Conservation (phyloP, 257 asterid genomes). For the Linaria vulgaris region DNA sequence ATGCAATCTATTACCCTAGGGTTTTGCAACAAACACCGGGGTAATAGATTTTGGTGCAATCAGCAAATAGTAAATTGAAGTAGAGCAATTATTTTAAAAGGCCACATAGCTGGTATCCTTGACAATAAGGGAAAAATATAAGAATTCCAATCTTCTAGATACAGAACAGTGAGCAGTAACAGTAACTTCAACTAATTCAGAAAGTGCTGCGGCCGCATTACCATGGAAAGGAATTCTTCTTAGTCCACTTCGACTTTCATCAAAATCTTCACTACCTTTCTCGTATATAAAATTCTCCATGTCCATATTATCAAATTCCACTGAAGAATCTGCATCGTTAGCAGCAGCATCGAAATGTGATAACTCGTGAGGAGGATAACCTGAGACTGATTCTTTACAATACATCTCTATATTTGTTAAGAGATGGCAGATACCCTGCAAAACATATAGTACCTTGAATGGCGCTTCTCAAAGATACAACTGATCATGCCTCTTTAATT, state of each 20-base stretch:
- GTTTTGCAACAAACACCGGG: no score
- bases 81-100: conserved; percentile 2
- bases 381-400: conserved; percentile 63
- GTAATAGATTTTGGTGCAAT: no score
- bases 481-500: conserved; percentile 3
- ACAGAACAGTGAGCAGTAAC: conserved; percentile 1
- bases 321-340: conserved; percentile 44
- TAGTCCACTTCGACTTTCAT: conserved; percentile 42
- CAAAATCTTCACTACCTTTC: conserved; percentile 57
- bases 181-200: conserved; percentile 65
- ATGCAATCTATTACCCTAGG: no score
- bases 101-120: neutral
- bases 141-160: neutral
- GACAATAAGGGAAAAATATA: neutral
- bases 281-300: conserved; percentile 58
- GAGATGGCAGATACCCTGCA: conserved; percentile 88
- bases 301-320: conserved; percentile 72
- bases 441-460: conserved; percentile 17
- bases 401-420: conserved; percentile 68
- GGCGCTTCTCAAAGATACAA: conserved; percentile 13
- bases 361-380: conserved; percentile 54
- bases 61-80: no score
- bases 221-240: conserved; percentile 50
- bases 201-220: conserved; percentile 42
- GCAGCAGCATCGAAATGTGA: conserved; percentile 58